These are phyloP conservation scores for Pneumocystis wakefieldiae DNA, from an alignment of 1,139 yeast genomes.

Conservation along the genomic window DNA sequence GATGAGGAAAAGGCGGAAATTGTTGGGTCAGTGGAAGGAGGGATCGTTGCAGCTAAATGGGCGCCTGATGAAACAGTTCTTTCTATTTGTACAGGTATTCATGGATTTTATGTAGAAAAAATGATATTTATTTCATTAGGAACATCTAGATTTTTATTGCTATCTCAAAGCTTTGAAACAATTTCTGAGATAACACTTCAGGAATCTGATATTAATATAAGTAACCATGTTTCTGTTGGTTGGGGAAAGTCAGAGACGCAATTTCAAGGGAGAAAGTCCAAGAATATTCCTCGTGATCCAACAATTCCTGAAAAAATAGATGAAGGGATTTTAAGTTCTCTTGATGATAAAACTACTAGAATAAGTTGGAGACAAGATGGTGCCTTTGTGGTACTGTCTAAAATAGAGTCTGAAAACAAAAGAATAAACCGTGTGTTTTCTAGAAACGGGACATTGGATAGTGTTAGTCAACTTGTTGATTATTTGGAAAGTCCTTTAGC, in stretches of 20 bases:
- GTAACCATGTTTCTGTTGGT: constrained; percentile 88
- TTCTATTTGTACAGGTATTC: constrained; percentile 34
- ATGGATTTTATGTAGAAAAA: constrained; percentile 36
- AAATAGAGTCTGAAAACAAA: constrained; percentile 42
- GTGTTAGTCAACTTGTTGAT: constrained; percentile 84
- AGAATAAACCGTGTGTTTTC: constrained; percentile 73
- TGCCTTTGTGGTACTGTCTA: constrained; percentile 57
- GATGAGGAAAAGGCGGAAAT: constrained; percentile 40
- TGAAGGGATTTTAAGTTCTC: constrained; percentile 34
- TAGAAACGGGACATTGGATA: constrained; percentile 53
- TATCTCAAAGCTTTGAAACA: constrained; percentile 65
- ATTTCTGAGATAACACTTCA: constrained; percentile 48
- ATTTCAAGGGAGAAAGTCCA: constrained; percentile 85
- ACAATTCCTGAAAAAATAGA: constrained; percentile 68
- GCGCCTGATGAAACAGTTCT: constrained; percentile 83
- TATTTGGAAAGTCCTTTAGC: constrained; percentile 57
- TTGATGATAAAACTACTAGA: constrained; percentile 31
- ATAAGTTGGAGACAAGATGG: constrained; percentile 96
- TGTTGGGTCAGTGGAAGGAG: constrained; percentile 73
- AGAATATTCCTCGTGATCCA: constrained; percentile 80
- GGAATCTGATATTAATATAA: constrained; percentile 46
- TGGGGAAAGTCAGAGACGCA: constrained; percentile 98
- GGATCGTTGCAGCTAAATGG: constrained; percentile 67
- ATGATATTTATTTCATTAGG: background rate
- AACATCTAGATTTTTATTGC: constrained; percentile 31